phyloP scores from a whole-genome alignment of 306 rosid species.

The Comarum palustre region DNA sequence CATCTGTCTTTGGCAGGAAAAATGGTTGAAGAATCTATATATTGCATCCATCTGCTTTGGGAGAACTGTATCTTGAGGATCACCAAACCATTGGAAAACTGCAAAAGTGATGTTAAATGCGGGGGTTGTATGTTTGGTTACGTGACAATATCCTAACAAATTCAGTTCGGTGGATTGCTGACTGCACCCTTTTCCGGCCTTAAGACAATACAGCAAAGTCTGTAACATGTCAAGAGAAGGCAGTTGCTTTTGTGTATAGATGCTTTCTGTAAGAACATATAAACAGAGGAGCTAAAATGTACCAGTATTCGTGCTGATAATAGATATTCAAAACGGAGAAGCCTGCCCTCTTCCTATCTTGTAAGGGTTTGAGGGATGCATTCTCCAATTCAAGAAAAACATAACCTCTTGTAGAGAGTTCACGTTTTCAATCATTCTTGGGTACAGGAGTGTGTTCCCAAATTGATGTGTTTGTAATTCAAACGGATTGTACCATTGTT shows the following conservation, averaged over 20 bases:
- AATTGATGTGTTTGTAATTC: not conserved
- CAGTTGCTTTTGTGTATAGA: slow-evolving; percentile 24
- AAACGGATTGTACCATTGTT: not conserved
- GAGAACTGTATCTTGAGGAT: slow-evolving; percentile 41
- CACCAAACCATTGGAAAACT: slow-evolving; percentile 1
- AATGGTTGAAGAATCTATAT: slow-evolving; percentile 42
- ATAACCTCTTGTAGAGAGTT: not conserved
- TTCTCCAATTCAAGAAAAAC: slow-evolving; percentile 7
- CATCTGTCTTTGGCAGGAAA: slow-evolving; percentile 30
- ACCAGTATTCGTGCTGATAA: slow-evolving; percentile 7
- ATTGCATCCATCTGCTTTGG: slow-evolving; percentile 42
- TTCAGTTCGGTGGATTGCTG: slow-evolving; percentile 13
- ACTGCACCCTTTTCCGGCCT: slow-evolving; percentile 12
- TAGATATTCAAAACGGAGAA: slow-evolving; percentile 8
- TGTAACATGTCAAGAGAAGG: slow-evolving; percentile 11
- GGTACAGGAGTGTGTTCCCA: slow-evolving; percentile 11
- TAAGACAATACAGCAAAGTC: slow-evolving; percentile 8
- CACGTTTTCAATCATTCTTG: not conserved
- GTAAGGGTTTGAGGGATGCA: slow-evolving; percentile 14
- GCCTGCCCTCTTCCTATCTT: slow-evolving; percentile 22
- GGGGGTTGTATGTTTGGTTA: not conserved
- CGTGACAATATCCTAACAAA: not conserved
- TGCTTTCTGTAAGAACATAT: slow-evolving; percentile 8
- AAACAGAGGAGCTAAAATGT: slow-evolving; percentile 21
- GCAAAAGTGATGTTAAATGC: slow-evolving; percentile 13